These are phyloP conservation scores for Atkinsonella texensis DNA, from an alignment of 2,329 filamentous ascomycete genomes.

Conservation along the genomic window DNA sequence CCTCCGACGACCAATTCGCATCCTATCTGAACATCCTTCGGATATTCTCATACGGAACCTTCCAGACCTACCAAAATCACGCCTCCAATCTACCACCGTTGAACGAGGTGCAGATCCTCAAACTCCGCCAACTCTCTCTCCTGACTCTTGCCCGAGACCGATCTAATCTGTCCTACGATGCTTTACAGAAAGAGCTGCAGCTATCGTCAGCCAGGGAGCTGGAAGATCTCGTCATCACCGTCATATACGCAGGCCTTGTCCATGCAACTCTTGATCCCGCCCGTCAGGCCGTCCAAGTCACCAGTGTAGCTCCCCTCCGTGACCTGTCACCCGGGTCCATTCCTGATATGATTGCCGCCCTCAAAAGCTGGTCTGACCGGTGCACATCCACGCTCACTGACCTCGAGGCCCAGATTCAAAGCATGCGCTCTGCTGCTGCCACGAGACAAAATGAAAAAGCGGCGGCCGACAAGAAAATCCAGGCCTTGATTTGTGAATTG, in stretches of 20 bases:
- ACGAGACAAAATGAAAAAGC: constrained; percentile 38
- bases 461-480: constrained; percentile 34
- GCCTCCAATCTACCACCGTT: constrained; percentile 54
- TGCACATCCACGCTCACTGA: constrained; percentile 63
- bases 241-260: constrained; percentile 77
- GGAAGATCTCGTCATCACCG: constrained; percentile 75
- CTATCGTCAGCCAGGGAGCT: constrained; percentile 58
- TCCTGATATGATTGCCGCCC: constrained; percentile 51
- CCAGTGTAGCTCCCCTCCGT: constrained; percentile 71
- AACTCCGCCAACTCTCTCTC: constrained; percentile 84
- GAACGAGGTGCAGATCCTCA: constrained; percentile 59
- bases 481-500: constrained; percentile 35
- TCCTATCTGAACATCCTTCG: constrained; percentile 60
- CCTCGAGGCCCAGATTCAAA: constrained; percentile 62
- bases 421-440: constrained; percentile 48
- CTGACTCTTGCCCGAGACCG: constrained; percentile 64
- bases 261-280: constrained; percentile 73
- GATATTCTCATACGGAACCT: constrained; percentile 89
- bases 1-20: constrained; percentile 45
- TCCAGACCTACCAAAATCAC: constrained; percentile 49
- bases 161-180: constrained; percentile 58
- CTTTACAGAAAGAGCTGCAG: constrained; percentile 54
- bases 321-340: constrained; percentile 69
- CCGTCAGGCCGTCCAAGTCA: constrained; percentile 61
- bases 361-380: constrained; percentile 66